A percentile compares a stretch with the other conserved stretches of the same genome.
These are phyloP conservation scores for Lactarius psammicola DNA, from an alignment of 768 basidiomycete species.

Conservation along the genomic window DNA sequence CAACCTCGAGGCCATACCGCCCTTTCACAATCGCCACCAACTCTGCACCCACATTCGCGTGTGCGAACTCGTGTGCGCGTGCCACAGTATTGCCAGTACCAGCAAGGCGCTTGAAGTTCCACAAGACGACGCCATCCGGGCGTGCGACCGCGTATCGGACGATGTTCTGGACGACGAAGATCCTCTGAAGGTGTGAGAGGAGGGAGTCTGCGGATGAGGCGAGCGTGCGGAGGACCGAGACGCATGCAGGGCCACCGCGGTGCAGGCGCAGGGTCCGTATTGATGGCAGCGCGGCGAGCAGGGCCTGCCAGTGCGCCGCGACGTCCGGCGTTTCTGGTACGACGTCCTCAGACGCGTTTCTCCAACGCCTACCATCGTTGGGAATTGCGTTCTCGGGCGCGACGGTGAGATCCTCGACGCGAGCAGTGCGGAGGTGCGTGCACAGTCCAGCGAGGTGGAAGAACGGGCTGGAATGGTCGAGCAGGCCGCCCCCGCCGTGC, in stretches of 20 bases:
- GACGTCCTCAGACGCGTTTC: neutral
- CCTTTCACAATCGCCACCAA: conserved; percentile 12
- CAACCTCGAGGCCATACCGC: conserved; percentile 15
- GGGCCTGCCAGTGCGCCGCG: conserved; percentile 1
- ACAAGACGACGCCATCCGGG: neutral
- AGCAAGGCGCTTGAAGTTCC: conserved; percentile 18
- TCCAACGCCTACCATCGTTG: neutral
- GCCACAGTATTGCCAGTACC: neutral
- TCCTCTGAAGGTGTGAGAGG: conserved; percentile 16
- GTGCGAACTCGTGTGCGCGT: neutral
- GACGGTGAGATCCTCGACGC: conserved; percentile 2
- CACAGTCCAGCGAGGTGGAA: conserved; percentile 19
- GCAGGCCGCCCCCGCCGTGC: neutral
- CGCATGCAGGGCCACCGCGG: neutral
- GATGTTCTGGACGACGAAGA: conserved; percentile 7
- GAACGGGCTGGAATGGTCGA: conserved; percentile 23
- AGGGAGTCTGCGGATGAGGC: neutral
- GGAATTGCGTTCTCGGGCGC: neutral
- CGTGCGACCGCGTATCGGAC: neutral
- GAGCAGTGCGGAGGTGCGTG: neutral
- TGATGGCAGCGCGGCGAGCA: neutral
- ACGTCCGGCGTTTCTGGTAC: neutral
- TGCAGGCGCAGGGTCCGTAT: conserved; percentile 10
- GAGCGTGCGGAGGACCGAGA: neutral
- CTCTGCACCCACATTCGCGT: neutral